Percentiles rank a stretch among this genome's conserved stretches.
Conservation (phyloP, 495 filamentous ascomycete genomes). For the Schizothecium vesticola region DNA sequence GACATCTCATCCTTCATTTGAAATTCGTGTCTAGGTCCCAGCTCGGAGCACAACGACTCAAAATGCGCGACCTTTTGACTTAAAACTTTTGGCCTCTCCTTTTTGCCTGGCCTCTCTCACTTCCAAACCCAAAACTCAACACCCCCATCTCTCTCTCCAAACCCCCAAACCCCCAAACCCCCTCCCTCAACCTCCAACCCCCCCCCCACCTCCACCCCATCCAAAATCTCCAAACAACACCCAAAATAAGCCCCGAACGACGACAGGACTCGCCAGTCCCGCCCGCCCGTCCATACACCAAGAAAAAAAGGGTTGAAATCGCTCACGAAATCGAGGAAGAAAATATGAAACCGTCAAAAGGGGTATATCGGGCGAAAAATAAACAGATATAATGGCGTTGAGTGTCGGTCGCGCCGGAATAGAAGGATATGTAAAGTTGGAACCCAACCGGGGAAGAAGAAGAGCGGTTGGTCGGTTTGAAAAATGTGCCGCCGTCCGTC, state of each 20-base stretch:
- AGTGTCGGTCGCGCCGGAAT: background rate
- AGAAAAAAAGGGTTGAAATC: slow-evolving; percentile 1
- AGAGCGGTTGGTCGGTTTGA: background rate
- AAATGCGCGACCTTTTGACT: background rate
- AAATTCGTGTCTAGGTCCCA: slow-evolving; percentile 8
- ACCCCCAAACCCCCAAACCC: background rate
- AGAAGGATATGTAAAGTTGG: background rate
- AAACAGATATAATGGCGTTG: too few species aligned
- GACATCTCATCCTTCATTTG: slow-evolving; percentile 10
- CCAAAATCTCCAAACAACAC: background rate
- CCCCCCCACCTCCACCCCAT: background rate
- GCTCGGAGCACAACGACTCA: background rate
- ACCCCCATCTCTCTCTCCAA: background rate
- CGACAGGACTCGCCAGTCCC: background rate
- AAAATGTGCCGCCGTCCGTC: background rate
- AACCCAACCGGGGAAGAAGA: background rate
- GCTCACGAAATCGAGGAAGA: background rate
- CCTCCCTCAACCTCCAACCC: background rate
- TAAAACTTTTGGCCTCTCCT: background rate
- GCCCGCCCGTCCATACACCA: too few species aligned
- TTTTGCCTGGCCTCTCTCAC: background rate
- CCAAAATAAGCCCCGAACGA: background rate
- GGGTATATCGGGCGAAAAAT: slow-evolving; percentile 21
- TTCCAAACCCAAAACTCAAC: background rate
- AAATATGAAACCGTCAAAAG: slow-evolving; percentile 10